Percentiles rank a stretch among this genome's conserved stretches.
Evolutionary conservation across 2,329 filamentous ascomycete genomes (phyloP).

Genomic region (Didymella exigua): DNA sequence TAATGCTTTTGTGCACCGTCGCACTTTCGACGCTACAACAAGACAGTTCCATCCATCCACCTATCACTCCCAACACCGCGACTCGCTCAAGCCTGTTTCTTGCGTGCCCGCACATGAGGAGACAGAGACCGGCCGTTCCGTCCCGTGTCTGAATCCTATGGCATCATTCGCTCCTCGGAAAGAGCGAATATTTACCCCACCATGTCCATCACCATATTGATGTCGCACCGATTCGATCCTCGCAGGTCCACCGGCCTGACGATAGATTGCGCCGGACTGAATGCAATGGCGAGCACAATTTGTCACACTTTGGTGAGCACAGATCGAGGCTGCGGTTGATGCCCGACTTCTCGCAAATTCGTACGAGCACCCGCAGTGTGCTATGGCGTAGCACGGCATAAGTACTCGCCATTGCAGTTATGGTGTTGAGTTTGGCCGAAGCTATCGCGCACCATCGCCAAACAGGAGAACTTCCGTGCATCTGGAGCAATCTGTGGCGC

Average conservation of each 20-base stretch:
- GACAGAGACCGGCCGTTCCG: slow-evolving; percentile 3
- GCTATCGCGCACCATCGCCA: slow-evolving; percentile 6
- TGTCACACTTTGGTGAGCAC: neutral
- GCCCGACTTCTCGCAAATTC: neutral
- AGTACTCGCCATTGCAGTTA: neutral
- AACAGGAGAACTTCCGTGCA: neutral
- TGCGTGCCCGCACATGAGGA: slow-evolving; percentile 2
- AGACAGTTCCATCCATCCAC: neutral
- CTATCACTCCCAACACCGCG: neutral
- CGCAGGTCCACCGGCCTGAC: neutral
- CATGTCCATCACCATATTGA: neutral
- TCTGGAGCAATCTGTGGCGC: slow-evolving; percentile 18
- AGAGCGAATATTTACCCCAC: slow-evolving; percentile 14
- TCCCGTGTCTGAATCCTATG: slow-evolving; percentile 8
- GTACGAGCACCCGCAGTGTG: neutral
- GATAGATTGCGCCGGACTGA: neutral
- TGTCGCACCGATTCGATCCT: slow-evolving; percentile 8
- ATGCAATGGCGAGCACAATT: neutral
- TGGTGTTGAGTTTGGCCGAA: slow-evolving; percentile 13
- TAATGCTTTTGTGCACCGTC: slow-evolving; percentile 6
- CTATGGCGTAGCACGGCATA: slow-evolving; percentile 7
- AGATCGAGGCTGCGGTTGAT: neutral
- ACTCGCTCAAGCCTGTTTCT: neutral
- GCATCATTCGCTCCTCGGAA: slow-evolving; percentile 11
- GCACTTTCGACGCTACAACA: neutral